Conservation (phyloP, 2,329 filamentous ascomycete genomes). For the Colletotrichum lentis region DNA sequence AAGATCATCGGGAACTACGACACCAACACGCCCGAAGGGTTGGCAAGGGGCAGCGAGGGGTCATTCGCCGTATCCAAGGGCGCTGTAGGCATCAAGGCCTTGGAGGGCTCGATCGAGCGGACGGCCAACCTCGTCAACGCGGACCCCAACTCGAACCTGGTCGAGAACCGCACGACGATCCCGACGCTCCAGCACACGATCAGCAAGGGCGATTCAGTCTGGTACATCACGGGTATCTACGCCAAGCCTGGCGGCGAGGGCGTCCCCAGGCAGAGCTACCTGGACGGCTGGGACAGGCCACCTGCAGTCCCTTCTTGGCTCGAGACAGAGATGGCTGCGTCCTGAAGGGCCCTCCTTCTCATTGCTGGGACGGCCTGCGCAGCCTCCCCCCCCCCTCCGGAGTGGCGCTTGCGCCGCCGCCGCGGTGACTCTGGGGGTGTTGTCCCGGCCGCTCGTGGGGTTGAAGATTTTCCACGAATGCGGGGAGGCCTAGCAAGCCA, state of each 20-base stretch:
- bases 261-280: slow-evolving; percentile 61
- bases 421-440: background rate
- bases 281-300: slow-evolving; percentile 67
- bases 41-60: slow-evolving; percentile 59
- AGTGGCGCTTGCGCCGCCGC: background rate
- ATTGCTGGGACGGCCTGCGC: background rate
- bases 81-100: slow-evolving; percentile 64
- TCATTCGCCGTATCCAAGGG: slow-evolving; percentile 66
- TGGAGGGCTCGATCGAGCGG: slow-evolving; percentile 59
- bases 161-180: slow-evolving; percentile 75
- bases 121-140: slow-evolving; percentile 74
- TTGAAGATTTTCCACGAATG: slow-evolving; percentile 25
- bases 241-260: slow-evolving; percentile 68
- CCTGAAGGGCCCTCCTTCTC: slow-evolving; percentile 5
- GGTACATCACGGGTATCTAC: slow-evolving; percentile 77
- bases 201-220: slow-evolving; percentile 63
- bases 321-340: slow-evolving; percentile 56
- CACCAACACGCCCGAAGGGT: slow-evolving; percentile 61
- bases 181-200: slow-evolving; percentile 73
- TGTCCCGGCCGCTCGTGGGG: background rate
- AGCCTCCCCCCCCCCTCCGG: background rate
- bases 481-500: slow-evolving; percentile 9
- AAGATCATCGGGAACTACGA: slow-evolving; percentile 70
- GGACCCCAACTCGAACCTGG: slow-evolving; percentile 80
- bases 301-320: slow-evolving; percentile 70